phyloP scores from a whole-genome alignment of 768 basidiomycete species.

The Pisolithus microcarpus region DNA sequence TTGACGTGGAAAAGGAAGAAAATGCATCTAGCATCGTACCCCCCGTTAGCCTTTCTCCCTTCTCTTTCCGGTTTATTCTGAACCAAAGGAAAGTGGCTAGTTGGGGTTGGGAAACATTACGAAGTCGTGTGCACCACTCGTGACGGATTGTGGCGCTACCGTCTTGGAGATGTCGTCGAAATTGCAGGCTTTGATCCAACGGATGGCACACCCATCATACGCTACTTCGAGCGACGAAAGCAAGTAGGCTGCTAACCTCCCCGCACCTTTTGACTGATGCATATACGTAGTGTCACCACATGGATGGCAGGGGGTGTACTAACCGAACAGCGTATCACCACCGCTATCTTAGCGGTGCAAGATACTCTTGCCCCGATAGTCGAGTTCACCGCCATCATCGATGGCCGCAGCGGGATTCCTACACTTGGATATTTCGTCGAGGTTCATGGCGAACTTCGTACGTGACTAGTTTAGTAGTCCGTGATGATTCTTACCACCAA shows the following conservation, averaged over 20 bases:
- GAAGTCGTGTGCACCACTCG: slow-evolving; percentile 14
- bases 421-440: slow-evolving; percentile 4
- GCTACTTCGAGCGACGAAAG: slow-evolving; percentile 8
- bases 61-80: neutral
- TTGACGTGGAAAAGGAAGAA: slow-evolving; percentile 11
- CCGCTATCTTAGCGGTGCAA: slow-evolving; percentile 2
- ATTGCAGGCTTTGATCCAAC: slow-evolving; percentile 10
- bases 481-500: neutral
- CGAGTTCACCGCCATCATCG: slow-evolving; percentile 13
- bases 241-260: no score
- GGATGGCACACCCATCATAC: slow-evolving; percentile 14
- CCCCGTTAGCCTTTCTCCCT: slow-evolving; percentile 3
- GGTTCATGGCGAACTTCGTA: slow-evolving; percentile 5
- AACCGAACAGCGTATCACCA: no score
- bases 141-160: slow-evolving; percentile 18
- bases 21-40: slow-evolving; percentile 6
- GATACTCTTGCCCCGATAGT: slow-evolving; percentile 9
- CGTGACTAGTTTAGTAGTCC: neutral
- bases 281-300: neutral
- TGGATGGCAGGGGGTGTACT: no score
- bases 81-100: slow-evolving; percentile 3
- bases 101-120: slow-evolving; percentile 2
- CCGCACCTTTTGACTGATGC: no score
- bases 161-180: slow-evolving; percentile 16
- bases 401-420: slow-evolving; percentile 5